Percentiles rank a stretch among this genome's conserved stretches.
Evolutionary conservation across 176 grass and related monocot species (phyloP).

Genomic region (Cocos nucifera): DNA sequence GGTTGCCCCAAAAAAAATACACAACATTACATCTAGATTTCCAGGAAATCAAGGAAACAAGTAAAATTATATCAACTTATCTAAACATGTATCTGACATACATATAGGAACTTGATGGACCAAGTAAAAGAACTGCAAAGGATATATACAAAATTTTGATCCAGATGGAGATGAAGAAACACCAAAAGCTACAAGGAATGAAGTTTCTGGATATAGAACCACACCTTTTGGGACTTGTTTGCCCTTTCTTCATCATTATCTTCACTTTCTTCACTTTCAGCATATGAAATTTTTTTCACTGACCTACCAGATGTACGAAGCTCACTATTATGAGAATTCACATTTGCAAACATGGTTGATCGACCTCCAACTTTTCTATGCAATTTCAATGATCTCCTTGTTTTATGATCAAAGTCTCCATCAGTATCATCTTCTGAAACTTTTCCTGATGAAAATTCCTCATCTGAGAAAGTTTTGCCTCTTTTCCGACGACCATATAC

Average conservation of each 20-base stretch:
- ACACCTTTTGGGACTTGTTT: conserved; percentile 76
- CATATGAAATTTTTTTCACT: conserved; percentile 78
- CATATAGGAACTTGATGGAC: no score
- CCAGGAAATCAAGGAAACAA: no score
- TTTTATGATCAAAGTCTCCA: conserved; percentile 34
- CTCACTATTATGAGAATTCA: conserved; percentile 40
- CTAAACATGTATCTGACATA: no score
- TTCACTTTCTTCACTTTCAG: conserved; percentile 95
- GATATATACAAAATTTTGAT: no score
- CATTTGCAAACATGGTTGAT: conserved; percentile 20
- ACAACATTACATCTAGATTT: no score
- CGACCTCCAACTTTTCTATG: conserved; percentile 35
- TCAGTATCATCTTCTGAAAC: conserved; percentile 52
- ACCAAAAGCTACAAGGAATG: no score
- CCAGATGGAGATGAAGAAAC: no score
- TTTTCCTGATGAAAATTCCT: conserved; percentile 82
- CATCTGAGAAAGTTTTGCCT: conserved; percentile 57
- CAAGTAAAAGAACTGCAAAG: no score
- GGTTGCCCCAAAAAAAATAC: no score
- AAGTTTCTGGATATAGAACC: background rate
- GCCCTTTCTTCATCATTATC: conserved; percentile 66
- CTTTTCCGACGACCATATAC: conserved; percentile 44
- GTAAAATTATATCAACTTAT: no score
- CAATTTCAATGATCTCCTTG: conserved; percentile 40
- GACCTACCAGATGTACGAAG: conserved; percentile 80